Evolutionary conservation across 768 basidiomycete genomes (phyloP).

Genomic region (Suillus americanus): DNA sequence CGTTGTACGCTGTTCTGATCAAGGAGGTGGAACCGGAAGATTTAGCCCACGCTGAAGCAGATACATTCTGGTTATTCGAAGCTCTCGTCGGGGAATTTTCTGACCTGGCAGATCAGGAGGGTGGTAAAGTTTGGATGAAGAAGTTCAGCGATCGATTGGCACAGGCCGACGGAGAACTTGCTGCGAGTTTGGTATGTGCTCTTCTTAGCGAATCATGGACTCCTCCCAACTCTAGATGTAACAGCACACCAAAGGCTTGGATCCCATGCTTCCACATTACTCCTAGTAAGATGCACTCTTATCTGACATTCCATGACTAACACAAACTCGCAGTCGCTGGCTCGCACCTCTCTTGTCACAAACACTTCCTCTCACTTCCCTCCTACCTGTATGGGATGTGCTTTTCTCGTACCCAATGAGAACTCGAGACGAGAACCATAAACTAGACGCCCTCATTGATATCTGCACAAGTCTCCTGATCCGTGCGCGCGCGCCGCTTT

Average conservation of each 20-base stretch:
- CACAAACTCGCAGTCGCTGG: constrained; percentile 57
- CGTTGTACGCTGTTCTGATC: constrained; percentile 60
- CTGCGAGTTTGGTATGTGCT: constrained; percentile 50
- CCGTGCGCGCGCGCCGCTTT: constrained; percentile 50
- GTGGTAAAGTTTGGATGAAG: constrained; percentile 59
- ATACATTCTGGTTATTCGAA: constrained; percentile 83
- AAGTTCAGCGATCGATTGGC: constrained; percentile 58
- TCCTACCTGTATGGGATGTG: constrained; percentile 69
- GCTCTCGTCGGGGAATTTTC: constrained; percentile 69
- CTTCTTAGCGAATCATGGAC: background rate
- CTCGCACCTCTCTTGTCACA: constrained; percentile 69
- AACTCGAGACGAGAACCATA: constrained; percentile 52
- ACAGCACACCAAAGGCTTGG: constrained; percentile 63
- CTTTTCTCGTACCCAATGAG: constrained; percentile 61
- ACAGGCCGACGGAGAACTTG: constrained; percentile 66
- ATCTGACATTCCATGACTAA: background rate
- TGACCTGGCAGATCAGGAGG: constrained; percentile 71
- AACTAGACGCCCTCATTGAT: constrained; percentile 69
- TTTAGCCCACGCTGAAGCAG: constrained; percentile 69
- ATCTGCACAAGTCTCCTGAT: constrained; percentile 71
- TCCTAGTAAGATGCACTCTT: constrained; percentile 57
- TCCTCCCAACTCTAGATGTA: constrained; percentile 2
- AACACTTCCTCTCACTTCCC: constrained; percentile 61
- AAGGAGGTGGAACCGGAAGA: constrained; percentile 65
- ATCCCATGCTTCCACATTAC: constrained; percentile 74